Conservation (phyloP, 352 stramenopile species). For the Pythium sukuiense region DNA sequence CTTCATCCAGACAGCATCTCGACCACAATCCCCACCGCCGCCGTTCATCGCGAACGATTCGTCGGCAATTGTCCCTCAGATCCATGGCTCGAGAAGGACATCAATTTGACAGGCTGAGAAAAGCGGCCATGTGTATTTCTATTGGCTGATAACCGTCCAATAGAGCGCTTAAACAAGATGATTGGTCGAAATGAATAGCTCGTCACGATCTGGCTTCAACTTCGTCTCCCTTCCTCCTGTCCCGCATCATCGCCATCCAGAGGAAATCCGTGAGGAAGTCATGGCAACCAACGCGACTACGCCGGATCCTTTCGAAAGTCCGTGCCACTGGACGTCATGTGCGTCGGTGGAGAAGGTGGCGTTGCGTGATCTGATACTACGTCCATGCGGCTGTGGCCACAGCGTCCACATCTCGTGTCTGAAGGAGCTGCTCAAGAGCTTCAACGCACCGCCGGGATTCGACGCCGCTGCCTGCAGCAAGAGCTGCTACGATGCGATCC, state of each 20-base stretch:
- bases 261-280: neutral
- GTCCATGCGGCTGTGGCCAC: neutral
- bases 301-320: neutral
- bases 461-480: neutral
- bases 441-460: neutral
- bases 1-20: too few relatives aligned
- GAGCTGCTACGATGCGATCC: neutral
- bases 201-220: neutral
- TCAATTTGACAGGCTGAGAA: too few relatives aligned
- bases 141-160: neutral
- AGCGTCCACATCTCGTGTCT: neutral
- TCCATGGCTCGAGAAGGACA: too few relatives aligned
- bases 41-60: too few relatives aligned
- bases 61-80: too few relatives aligned
- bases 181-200: neutral
- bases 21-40: too few relatives aligned
- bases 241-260: neutral
- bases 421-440: neutral
- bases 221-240: neutral
- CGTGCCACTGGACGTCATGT: neutral
- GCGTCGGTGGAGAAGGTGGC: neutral
- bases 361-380: neutral
- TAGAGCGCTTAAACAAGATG: neutral
- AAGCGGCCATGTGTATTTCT: neutral
- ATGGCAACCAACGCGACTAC: neutral